Conservation (phyloP, 108 stramenopile species). For the Conticribra weissflogii region DNA sequence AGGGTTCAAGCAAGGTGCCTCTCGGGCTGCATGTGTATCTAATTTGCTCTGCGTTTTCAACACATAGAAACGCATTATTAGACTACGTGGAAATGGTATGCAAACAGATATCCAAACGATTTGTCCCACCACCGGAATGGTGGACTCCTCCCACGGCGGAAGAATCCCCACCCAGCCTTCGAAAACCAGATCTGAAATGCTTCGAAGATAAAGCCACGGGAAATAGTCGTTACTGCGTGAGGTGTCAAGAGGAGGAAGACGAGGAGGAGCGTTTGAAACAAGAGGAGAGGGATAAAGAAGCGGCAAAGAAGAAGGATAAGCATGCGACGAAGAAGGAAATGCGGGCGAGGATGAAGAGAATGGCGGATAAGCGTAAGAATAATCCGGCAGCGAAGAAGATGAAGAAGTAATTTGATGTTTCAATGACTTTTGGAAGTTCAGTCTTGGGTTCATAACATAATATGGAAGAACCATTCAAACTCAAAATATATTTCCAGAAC, state of each 20-base stretch:
- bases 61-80: conserved; percentile 67
- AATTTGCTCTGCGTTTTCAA: not conserved
- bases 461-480: no score
- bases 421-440: no score
- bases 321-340: conserved; percentile 35
- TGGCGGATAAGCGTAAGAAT: conserved; percentile 64
- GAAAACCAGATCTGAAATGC: conserved; percentile 74
- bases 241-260: conserved; percentile 76
- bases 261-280: conserved; percentile 54
- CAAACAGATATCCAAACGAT: conserved; percentile 79
- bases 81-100: conserved; percentile 95
- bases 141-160: conserved; percentile 63
- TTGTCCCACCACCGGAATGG: conserved; percentile 76
- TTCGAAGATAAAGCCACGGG: conserved; percentile 64
- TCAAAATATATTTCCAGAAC: no score
- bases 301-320: conserved; percentile 56
- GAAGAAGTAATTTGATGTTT: not conserved
- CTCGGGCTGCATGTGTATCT: not conserved
- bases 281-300: conserved; percentile 53
- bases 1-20: no score
- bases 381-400: conserved; percentile 31
- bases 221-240: conserved; percentile 61
- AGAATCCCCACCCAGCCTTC: conserved; percentile 58
- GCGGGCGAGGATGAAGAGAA: no score
- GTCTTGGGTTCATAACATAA: no score